Base-by-base conservation (phyloP, 345 rosid genomes). In the Hibiscus tridactylites region DNA sequence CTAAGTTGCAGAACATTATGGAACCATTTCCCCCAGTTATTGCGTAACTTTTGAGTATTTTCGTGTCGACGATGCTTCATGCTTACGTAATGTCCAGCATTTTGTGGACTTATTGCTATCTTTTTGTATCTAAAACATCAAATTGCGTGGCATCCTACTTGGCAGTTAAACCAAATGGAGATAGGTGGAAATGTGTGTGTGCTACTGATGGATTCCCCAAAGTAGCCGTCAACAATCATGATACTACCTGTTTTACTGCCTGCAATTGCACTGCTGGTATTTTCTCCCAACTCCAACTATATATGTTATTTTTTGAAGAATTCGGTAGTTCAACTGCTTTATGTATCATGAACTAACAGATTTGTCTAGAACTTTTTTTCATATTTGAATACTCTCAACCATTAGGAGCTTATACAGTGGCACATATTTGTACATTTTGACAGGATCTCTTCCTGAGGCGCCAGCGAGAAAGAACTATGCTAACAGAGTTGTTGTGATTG, bases 211-310 rank as follows among this genome's bases (percentile, higher is more conserved):
- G 90, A 71, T 87, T 91, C 72, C 99, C 99, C 5, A 84, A 79
- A 80, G 81, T 90, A 74, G 77, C 85, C 31, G 76, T 74, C 72
- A 70, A 33, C 13, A 79, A 61, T 80, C 84, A 79, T 28, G 81
- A 82, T 57, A 65, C 83, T 37, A 58, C 86, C 66, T 95, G 99
- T 79, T 95, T 95, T 82, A 81, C 83, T 3, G 80, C 92, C 60
- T 91, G 99, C 88, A 90, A 90, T 80, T 95, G 99, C 80, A 79
- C 92, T 78, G 82, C 96, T 21, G 98, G 98, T 94, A 85, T 26
- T 46, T 72, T 54, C 70, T 73, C 67, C 65, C 58, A 72, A 52
- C 46, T 47, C 61, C 35, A 16, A 1, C n/a, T 5, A 61, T 26
- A 24, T 31, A 28, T 29, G 16, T 29, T 60, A 0, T 13, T 71